A percentile compares a stretch with the other conserved stretches of the same genome.
Conservation (phyloP, 2,329 filamentous ascomycete species). For the Piedraia hortae region DNA sequence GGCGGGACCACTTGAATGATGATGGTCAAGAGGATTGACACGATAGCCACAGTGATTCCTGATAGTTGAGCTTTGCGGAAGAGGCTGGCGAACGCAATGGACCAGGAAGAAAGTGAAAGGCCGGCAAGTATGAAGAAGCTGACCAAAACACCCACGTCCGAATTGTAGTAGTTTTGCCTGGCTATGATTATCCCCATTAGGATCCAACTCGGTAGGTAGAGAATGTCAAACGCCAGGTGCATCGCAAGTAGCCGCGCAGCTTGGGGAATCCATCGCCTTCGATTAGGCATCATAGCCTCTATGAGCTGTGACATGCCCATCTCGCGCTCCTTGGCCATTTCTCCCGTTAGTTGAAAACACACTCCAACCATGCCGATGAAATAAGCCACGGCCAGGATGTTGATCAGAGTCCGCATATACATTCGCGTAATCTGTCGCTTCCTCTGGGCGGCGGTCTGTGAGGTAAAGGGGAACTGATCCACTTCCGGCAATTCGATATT, state of each 20-base stretch:
- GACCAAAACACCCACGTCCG: constrained; percentile 18
- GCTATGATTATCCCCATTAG: constrained; percentile 46
- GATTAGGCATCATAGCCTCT: constrained; percentile 72
- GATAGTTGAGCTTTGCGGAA: constrained; percentile 74
- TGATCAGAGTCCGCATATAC: constrained; percentile 48
- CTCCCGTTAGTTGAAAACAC: constrained; percentile 63
- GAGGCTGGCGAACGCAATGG: constrained; percentile 54
- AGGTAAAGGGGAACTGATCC: constrained; percentile 52
- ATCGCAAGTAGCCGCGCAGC: constrained; percentile 50
- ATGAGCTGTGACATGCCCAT: constrained; percentile 66
- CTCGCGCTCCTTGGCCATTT: constrained; percentile 66
- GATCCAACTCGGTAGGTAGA: constrained; percentile 65
- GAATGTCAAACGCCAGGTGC: constrained; percentile 50
- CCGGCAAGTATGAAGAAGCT: constrained; percentile 49
- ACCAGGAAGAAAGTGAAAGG: constrained; percentile 49
- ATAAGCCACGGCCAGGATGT: constrained; percentile 52
- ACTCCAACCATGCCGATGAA: constrained; percentile 57
- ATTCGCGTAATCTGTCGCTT: constrained; percentile 33
- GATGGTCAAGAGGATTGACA: constrained; percentile 49
- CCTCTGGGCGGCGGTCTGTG: constrained; percentile 37
- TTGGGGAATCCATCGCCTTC: constrained; percentile 47
- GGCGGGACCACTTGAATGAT: constrained; percentile 47
- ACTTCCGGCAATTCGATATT: constrained; percentile 15
- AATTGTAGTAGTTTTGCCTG: constrained; percentile 22
- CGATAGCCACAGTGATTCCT: constrained; percentile 50